These are phyloP conservation scores for Candida fluviatilis DNA, from an alignment of 805 yeast genomes.

Conservation along the genomic window DNA sequence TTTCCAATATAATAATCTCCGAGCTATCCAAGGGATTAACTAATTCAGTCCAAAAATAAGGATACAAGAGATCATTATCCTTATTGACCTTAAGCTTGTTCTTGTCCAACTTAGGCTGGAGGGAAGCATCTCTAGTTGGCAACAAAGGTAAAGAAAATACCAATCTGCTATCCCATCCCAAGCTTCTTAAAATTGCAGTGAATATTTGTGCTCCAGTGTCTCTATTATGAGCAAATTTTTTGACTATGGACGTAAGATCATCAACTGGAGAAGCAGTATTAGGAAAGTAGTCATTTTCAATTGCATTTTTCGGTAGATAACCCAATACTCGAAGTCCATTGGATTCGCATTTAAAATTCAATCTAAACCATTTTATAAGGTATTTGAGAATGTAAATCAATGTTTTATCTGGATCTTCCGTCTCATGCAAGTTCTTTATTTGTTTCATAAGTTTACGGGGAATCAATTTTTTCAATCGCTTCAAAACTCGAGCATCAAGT, in stretches of 20 bases:
- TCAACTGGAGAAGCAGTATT: slow-evolving; percentile 11
- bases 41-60: slow-evolving; percentile 35
- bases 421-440: slow-evolving; percentile 15
- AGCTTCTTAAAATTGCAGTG: slow-evolving; percentile 21
- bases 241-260: slow-evolving; percentile 13
- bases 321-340: slow-evolving; percentile 30
- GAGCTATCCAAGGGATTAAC: slow-evolving; percentile 23
- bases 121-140: not conserved
- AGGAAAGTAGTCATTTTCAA: slow-evolving; percentile 15
- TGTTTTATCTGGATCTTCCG: slow-evolving; percentile 11
- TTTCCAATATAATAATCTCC: slow-evolving; percentile 24
- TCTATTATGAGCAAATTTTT: slow-evolving; percentile 25
- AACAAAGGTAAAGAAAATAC: slow-evolving; percentile 29
- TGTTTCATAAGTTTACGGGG: slow-evolving; percentile 17
- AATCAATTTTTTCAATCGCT: slow-evolving; percentile 19
- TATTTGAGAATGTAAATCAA: slow-evolving; percentile 28
- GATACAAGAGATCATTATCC: slow-evolving; percentile 30
- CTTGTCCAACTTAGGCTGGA: slow-evolving; percentile 22
- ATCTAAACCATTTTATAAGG: slow-evolving; percentile 29
- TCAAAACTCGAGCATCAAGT: slow-evolving; percentile 14
- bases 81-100: slow-evolving; percentile 16
- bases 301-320: slow-evolving; percentile 14
- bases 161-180: slow-evolving; percentile 27
- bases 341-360: slow-evolving; percentile 24
- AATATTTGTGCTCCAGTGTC: slow-evolving; percentile 32